A percentile compares a stretch with the other conserved stretches of the same genome.
These are phyloP conservation scores for Zangia roseola DNA, from an alignment of 768 basidiomycete genomes.

Conservation along the genomic window DNA sequence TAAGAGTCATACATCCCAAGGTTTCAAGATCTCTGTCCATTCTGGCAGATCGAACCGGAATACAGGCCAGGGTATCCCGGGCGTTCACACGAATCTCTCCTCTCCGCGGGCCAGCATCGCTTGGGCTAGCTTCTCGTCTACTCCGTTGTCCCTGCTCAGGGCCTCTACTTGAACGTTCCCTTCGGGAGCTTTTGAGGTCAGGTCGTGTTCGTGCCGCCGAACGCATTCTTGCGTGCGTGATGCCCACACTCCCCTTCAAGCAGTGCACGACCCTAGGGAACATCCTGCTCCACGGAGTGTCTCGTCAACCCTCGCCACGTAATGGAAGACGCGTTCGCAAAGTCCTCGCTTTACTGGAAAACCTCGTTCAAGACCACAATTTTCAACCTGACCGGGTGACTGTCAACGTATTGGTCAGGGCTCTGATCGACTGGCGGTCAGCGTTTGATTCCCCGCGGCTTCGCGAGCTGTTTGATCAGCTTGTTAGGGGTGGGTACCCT, in stretches of 20 bases:
- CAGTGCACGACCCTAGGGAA: conserved; percentile 53
- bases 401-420: conserved; percentile 65
- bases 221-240: conserved; percentile 36
- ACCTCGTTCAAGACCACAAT: conserved; percentile 42
- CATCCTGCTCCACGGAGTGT: conserved; percentile 48
- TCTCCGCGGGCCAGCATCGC: conserved; percentile 9
- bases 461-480: conserved; percentile 60
- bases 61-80: conserved; percentile 12
- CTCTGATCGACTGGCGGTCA: conserved; percentile 50
- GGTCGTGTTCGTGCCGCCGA: conserved; percentile 45
- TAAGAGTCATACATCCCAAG: conserved; percentile 13
- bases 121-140: conserved; percentile 18
- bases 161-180: conserved; percentile 11
- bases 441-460: conserved; percentile 44
- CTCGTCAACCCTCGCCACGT: conserved; percentile 32
- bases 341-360: conserved; percentile 38
- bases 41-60: conserved; percentile 1
- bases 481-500: conserved; percentile 61
- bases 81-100: background rate
- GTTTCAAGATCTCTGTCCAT: conserved; percentile 10
- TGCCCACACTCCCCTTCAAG: conserved; percentile 27
- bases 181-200: conserved; percentile 28
- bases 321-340: conserved; percentile 48
- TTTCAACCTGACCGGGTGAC: conserved; percentile 70
- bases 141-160: conserved; percentile 5